phyloP scores from a whole-genome alignment of 257 asterid species.

The Fraxinus excelsior region DNA sequence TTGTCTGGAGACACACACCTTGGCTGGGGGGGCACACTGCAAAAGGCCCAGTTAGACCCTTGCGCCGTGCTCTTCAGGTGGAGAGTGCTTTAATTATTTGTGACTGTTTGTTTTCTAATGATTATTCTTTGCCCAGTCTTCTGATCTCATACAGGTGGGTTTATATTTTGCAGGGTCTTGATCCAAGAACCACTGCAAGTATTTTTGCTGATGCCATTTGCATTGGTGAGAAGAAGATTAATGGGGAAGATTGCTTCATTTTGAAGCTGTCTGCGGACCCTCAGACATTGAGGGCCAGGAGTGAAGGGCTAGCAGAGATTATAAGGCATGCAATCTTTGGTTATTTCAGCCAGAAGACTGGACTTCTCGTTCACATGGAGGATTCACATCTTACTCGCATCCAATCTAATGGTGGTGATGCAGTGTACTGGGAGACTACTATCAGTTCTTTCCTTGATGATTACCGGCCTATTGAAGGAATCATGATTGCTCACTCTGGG shows the following conservation, averaged over 20 bases:
- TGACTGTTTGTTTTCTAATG: neutral
- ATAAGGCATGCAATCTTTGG: constrained; percentile 24
- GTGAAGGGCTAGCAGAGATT: constrained; percentile 29
- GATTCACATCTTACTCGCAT: constrained; percentile 31
- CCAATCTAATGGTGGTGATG: constrained; percentile 22
- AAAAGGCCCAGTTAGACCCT: constrained; percentile 24
- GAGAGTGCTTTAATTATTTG: neutral
- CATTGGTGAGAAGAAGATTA: constrained; percentile 28
- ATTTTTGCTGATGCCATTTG: constrained; percentile 25
- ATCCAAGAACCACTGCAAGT: constrained; percentile 28
- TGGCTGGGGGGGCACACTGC: constrained; percentile 27
- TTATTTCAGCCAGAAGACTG: constrained; percentile 27
- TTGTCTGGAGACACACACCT: constrained; percentile 27
- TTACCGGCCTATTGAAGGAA: constrained; percentile 27
- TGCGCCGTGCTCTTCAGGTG: constrained; percentile 32
- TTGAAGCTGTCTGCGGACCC: constrained; percentile 23
- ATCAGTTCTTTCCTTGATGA: constrained; percentile 24
- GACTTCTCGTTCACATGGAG: constrained; percentile 27
- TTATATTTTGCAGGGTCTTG: constrained; percentile 21
- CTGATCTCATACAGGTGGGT: neutral
- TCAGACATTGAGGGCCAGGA: constrained; percentile 21
- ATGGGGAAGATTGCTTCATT: constrained; percentile 28
- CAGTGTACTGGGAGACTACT: constrained; percentile 26
- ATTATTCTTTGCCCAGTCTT: neutral
- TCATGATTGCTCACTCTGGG: constrained; percentile 28